Conservation (phyloP, 106 monocot genomes). For the Dendrobium officinale region DNA sequence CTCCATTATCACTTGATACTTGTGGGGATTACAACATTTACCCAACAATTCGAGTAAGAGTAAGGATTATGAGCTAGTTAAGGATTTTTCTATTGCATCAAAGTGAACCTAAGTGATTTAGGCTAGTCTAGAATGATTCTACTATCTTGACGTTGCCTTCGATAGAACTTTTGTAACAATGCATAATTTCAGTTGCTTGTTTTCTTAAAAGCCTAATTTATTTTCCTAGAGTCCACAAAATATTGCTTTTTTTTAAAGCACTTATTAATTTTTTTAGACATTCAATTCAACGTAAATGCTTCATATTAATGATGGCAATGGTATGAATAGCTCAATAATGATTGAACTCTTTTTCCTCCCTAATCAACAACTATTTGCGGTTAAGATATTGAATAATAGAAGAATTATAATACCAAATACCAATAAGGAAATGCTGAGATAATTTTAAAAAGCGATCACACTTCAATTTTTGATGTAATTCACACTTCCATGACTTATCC, state of each 20-base stretch:
- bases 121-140: neutral
- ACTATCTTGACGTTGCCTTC: neutral
- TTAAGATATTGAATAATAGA: too few species aligned
- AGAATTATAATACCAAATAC: too few species aligned
- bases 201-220: neutral
- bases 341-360: too few species aligned
- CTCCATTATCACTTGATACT: neutral
- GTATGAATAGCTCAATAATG: too few species aligned
- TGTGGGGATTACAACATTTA: neutral
- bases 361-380: too few species aligned
- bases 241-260: neutral
- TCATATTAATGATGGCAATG: too few species aligned
- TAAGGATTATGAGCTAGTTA: neutral
- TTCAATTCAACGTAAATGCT: too few species aligned
- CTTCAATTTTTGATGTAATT: too few species aligned
- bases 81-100: neutral
- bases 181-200: neutral
- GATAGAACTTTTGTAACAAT: neutral
- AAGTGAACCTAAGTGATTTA: neutral
- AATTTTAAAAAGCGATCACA: too few species aligned
- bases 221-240: neutral
- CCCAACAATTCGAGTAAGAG: neutral
- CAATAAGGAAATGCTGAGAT: too few species aligned
- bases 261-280: too few species aligned
- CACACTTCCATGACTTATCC: too few species aligned